phyloP scores from a whole-genome alignment of 345 rosid genomes.

The Salix viminalis region DNA sequence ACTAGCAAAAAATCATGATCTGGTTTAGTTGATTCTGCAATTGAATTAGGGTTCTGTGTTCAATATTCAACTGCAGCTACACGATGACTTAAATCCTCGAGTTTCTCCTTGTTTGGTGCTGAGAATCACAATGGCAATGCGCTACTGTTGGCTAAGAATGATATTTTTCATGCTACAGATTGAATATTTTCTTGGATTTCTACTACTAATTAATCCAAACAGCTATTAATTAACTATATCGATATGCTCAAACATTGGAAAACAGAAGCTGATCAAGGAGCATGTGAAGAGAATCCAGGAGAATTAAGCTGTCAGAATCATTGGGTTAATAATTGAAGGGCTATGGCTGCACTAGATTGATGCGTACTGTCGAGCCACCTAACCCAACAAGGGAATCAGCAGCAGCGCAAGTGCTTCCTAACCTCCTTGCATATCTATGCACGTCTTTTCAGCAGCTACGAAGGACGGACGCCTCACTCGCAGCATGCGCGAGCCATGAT shows the following conservation, averaged over 20 bases:
- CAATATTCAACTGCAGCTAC: too few species aligned
- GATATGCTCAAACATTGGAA: too few species aligned
- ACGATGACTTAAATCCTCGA: too few species aligned
- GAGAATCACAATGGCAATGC: too few species aligned
- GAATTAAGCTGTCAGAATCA: not conserved
- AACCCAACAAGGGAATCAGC: not conserved
- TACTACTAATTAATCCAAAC: not conserved
- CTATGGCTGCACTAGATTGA: not conserved
- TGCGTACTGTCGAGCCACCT: not conserved
- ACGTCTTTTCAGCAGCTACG: not conserved
- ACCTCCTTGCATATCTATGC: not conserved
- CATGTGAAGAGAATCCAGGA: not conserved
- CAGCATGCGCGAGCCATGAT: not conserved
- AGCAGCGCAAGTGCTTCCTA: not conserved
- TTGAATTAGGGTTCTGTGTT: too few species aligned
- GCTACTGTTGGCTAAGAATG: not conserved
- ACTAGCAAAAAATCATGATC: not conserved
- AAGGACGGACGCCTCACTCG: not conserved
- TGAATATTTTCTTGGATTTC: too few species aligned
- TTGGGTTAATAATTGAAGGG: not conserved
- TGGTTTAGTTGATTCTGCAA: too few species aligned
- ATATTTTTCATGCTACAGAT: not conserved
- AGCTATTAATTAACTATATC: not conserved
- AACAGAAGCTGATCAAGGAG: not conserved
- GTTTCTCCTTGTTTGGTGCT: not conserved